Evolutionary conservation across 768 basidiomycete species (phyloP), one percentile per base, ranked within the genome.

Genomic region (Russula ochroleuca): DNA sequence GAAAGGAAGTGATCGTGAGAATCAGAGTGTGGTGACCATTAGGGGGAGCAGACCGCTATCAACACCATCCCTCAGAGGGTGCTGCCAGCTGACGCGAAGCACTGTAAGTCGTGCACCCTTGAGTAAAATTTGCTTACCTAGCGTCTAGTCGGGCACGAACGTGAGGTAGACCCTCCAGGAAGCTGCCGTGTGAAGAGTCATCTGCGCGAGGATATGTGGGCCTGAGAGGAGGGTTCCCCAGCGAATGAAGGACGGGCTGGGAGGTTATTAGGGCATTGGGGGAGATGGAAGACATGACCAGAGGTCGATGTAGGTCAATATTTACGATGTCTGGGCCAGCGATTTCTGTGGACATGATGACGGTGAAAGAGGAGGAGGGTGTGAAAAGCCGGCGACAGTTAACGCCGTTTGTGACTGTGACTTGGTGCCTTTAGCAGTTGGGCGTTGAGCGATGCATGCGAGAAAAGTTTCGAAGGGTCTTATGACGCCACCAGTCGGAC

Each of bases 161-260:
- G 73, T 91, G 86, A 35, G 77, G 79, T 65, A 92, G 69, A 13
- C 85, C 86, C 59, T 88, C 83, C 64, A 81, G 80, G 21, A 76
- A 75, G 21, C 82, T 79, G 37, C 78, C 77, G 65, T 82, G 78
- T 28, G 77, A 73, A 35, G 69, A 73, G 25, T 78, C 74, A 38
- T 74, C 68, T n/a, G 76, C 70, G 43, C 70, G 73, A 62, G 77
- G 73, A 53, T 76, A 75, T n/a, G 73, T 67, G 35, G 74, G 59
- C 6, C 72, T 73, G 13, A 45, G 74, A 67, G 54, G 41, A n/a
- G 43, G 43, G 3, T n/a, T 58, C 31, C 35, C 69, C 65, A 37
- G 73, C 72, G 56, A 76, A 74, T 33, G 74, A 68, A 28, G 73
- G 70, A 51, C 70, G 73, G 60, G 13, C 9, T 60, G 63, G 11